Percentiles rank a stretch among this genome's conserved stretches.
Conservation (phyloP, 768 basidiomycete genomes). For the Naematelia aurantialba region DNA sequence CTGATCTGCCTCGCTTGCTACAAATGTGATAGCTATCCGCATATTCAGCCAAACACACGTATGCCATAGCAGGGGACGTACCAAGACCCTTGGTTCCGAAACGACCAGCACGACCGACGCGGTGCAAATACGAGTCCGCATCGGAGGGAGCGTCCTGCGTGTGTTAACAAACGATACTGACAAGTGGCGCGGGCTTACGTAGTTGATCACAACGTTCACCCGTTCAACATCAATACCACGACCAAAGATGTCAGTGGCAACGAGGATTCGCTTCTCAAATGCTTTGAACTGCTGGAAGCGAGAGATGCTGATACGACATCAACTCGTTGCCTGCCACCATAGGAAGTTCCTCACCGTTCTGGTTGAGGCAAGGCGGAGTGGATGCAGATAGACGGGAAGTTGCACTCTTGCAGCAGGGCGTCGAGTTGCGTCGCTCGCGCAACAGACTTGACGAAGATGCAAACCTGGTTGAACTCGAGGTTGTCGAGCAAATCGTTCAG, state of each 20-base stretch:
- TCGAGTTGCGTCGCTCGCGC: slow-evolving; percentile 94
- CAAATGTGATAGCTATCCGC: slow-evolving; percentile 76
- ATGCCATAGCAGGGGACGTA: slow-evolving; percentile 12
- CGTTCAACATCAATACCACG: slow-evolving; percentile 99
- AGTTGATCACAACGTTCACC: slow-evolving; percentile 99
- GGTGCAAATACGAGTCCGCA: slow-evolving; percentile 96
- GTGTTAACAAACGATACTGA: not conserved
- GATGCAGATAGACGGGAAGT: slow-evolving; percentile 96
- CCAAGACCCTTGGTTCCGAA: slow-evolving; percentile 96
- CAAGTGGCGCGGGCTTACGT: slow-evolving; percentile 50
- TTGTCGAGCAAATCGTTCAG: slow-evolving; percentile 91
- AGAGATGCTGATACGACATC: slow-evolving; percentile 61
- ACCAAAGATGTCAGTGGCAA: slow-evolving; percentile 98
- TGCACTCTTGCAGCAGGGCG: slow-evolving; percentile 91
- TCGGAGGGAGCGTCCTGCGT: slow-evolving; percentile 79
- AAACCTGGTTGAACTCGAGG: slow-evolving; percentile 98
- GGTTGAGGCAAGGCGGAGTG: slow-evolving; percentile 92
- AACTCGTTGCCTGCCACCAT: not conserved
- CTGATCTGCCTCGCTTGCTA: slow-evolving; percentile 84
- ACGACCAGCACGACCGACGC: slow-evolving; percentile 97
- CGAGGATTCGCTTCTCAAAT: slow-evolving; percentile 98
- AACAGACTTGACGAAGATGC: slow-evolving; percentile 98
- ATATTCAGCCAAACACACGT: not conserved
- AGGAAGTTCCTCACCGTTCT: slow-evolving; percentile 68
- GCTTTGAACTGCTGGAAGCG: slow-evolving; percentile 98